phyloP scores from a whole-genome alignment of 768 basidiomycete species.

The Termitomyces bulborhizus region DNA sequence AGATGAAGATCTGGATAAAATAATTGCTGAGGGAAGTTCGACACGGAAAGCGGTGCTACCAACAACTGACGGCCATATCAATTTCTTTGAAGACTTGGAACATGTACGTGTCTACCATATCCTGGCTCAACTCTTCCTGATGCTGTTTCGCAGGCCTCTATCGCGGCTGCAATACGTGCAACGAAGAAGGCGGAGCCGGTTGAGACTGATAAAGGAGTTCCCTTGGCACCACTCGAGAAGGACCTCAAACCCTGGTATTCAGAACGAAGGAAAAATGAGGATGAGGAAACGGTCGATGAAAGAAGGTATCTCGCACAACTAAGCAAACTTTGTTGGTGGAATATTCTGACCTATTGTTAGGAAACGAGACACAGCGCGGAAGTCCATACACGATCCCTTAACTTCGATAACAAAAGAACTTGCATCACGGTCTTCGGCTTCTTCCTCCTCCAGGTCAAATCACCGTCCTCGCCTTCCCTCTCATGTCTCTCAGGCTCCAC shows the following conservation, averaged over 20 bases:
- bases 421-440: slow-evolving; percentile 28
- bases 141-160: slow-evolving; percentile 30
- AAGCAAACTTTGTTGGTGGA: neutral
- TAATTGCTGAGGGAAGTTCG: slow-evolving; percentile 26
- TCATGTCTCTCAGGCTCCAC: slow-evolving; percentile 21
- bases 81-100: slow-evolving; percentile 81
- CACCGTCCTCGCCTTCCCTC: slow-evolving; percentile 15
- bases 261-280: slow-evolving; percentile 9
- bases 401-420: slow-evolving; percentile 68
- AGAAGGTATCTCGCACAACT: slow-evolving; percentile 23
- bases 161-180: slow-evolving; percentile 39
- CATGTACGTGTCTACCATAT: slow-evolving; percentile 32
- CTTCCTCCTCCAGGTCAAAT: slow-evolving; percentile 10
- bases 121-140: neutral
- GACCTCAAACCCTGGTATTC: slow-evolving; percentile 84
- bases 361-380: slow-evolving; percentile 55
- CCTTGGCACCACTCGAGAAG: slow-evolving; percentile 67
- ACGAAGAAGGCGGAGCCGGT: slow-evolving; percentile 40
- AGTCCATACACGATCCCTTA: slow-evolving; percentile 64
- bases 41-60: slow-evolving; percentile 31
- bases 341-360: slow-evolving; percentile 26
- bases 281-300: slow-evolving; percentile 19
- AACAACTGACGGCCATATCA: slow-evolving; percentile 65
- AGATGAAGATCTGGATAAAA: slow-evolving; percentile 30
- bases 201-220: slow-evolving; percentile 65